A percentile compares a stretch with the other conserved stretches of the same genome.
These are phyloP conservation scores for Populus davidiana DNA, from an alignment of 345 rosid species.

Conservation along the genomic window DNA sequence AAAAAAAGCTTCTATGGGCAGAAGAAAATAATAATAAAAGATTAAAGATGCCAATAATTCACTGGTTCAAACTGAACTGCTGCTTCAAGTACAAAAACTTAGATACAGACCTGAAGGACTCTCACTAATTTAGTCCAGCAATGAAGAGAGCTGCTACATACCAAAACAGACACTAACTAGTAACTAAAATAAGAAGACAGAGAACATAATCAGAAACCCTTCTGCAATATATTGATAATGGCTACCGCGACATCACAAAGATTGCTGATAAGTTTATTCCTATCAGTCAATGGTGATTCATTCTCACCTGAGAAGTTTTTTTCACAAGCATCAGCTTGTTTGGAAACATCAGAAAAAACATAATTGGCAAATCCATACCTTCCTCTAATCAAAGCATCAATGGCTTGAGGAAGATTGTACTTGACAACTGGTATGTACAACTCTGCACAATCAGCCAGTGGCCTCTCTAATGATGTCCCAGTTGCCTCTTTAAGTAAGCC, in stretches of 20 bases:
- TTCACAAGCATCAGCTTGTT: constrained; percentile 61
- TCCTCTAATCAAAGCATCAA: constrained; percentile 50
- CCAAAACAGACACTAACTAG: too few species aligned
- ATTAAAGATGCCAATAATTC: too few species aligned
- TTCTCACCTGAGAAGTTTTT: constrained; percentile 44
- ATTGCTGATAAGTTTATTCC: constrained; percentile 49
- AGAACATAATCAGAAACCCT: neutral
- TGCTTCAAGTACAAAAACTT: too few species aligned
- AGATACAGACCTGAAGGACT: too few species aligned
- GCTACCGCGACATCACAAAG: constrained; percentile 68
- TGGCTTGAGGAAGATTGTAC: constrained; percentile 86
- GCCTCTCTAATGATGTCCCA: constrained; percentile 58
- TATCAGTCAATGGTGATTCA: constrained; percentile 40
- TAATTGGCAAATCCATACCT: constrained; percentile 57
- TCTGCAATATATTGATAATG: constrained; percentile 45
- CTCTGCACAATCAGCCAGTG: constrained; percentile 73
- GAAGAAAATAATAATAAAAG: too few species aligned
- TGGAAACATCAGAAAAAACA: constrained; percentile 52
- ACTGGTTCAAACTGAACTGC: too few species aligned
- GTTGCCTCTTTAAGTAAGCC: constrained; percentile 35
- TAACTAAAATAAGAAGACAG: neutral
- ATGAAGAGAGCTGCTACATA: too few species aligned
- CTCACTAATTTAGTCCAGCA: too few species aligned
- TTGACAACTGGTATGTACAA: constrained; percentile 76
- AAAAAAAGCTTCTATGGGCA: too few species aligned